Percentiles rank a stretch among this genome's conserved stretches.
Conservation (phyloP, 2,329 filamentous ascomycete genomes). For the Emergomyces orientalis region DNA sequence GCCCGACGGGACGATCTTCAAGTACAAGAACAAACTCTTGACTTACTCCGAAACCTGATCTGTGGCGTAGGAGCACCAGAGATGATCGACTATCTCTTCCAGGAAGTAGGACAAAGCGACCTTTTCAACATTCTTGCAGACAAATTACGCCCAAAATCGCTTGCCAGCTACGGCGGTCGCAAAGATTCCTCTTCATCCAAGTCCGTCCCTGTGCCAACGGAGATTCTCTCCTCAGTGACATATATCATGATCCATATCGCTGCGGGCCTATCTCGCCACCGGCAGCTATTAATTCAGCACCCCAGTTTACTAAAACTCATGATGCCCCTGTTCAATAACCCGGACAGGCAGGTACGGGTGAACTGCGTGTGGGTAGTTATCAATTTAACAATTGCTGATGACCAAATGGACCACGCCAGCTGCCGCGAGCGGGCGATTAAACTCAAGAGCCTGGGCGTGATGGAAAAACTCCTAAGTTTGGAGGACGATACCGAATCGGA, state of each 20-base stretch:
- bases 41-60: constrained; percentile 84
- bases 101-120: constrained; percentile 62
- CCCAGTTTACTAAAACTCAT: constrained; percentile 64
- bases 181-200: constrained; percentile 17
- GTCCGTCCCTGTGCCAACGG: constrained; percentile 34
- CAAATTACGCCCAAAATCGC: constrained; percentile 55
- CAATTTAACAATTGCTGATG: constrained; percentile 78
- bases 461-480: constrained; percentile 54
- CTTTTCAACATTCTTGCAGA: constrained; percentile 72
- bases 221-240: constrained; percentile 68
- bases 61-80: constrained; percentile 51
- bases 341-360: constrained; percentile 62
- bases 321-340: constrained; percentile 62
- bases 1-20: constrained; percentile 68
- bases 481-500: constrained; percentile 66
- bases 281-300: constrained; percentile 68
- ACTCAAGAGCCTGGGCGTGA: constrained; percentile 62
- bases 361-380: constrained; percentile 75
- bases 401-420: constrained; percentile 55
- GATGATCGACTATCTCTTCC: constrained; percentile 81
- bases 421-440: constrained; percentile 59
- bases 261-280: constrained; percentile 67
- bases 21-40: constrained; percentile 83
- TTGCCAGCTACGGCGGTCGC: constrained; percentile 21
- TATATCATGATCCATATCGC: constrained; percentile 83